A percentile compares a stretch with the other conserved stretches of the same genome.
phyloP scores from a whole-genome alignment of 768 basidiomycete species.

The Saitozyma sp. region DNA sequence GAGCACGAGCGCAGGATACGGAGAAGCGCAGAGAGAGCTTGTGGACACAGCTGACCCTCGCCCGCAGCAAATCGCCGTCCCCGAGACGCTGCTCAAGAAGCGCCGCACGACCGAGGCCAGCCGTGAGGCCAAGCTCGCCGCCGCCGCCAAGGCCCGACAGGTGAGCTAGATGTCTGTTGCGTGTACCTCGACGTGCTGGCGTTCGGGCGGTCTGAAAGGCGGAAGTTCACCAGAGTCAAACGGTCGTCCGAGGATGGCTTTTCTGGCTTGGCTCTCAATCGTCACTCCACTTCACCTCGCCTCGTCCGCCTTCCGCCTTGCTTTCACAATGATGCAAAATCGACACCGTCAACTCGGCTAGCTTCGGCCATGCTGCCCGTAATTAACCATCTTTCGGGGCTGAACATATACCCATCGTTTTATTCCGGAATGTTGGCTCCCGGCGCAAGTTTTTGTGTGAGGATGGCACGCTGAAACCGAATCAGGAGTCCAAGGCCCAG shows the following conservation, averaged over 20 bases:
- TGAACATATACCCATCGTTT: constrained; percentile 55
- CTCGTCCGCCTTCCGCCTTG: constrained; percentile 3
- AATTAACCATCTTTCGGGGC: constrained; percentile 97
- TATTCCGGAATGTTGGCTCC: neutral
- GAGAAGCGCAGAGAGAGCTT: neutral
- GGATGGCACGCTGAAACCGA: constrained; percentile 15
- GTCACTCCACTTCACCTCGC: constrained; percentile 3
- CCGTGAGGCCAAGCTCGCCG: constrained; percentile 84
- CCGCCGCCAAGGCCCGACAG: constrained; percentile 82
- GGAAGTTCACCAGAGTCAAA: neutral
- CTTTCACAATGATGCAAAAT: constrained; percentile 74
- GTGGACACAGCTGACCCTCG: constrained; percentile 11
- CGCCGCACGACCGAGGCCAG: constrained; percentile 97
- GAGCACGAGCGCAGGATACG: neutral
- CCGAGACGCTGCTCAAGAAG: constrained; percentile 99
- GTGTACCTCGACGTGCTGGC: constrained; percentile 2
- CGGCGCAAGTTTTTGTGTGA: neutral
- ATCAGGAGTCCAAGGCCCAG: constrained; percentile 83
- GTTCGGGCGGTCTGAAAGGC: neutral
- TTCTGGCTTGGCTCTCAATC: neutral
- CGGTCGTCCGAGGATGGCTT: neutral
- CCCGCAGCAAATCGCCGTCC: constrained; percentile 73
- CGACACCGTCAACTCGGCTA: constrained; percentile 66
- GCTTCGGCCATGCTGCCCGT: constrained; percentile 69
- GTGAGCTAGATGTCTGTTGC: constrained; percentile 58